phyloP scores from a whole-genome alignment of 2,329 filamentous ascomycete genomes.

The Thelonectria blattea region DNA sequence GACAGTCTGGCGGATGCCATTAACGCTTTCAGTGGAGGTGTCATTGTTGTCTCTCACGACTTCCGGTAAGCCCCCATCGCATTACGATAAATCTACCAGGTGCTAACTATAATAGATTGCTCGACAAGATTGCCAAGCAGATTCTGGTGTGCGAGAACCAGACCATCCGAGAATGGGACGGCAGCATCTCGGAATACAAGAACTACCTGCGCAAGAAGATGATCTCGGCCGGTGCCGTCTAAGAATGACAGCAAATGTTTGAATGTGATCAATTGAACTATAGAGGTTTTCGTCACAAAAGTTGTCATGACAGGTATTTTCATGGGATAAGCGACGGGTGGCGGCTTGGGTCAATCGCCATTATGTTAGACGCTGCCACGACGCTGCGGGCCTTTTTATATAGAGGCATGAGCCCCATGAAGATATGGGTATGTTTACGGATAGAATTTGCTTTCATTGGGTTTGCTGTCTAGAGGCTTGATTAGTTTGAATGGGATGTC shows the following conservation, averaged over 20 bases:
- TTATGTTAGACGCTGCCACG: constrained; percentile 38
- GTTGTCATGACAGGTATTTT: constrained; percentile 40
- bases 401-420: constrained; percentile 38
- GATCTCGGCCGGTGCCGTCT: constrained; percentile 85
- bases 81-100: background rate
- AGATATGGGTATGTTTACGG: constrained; percentile 41
- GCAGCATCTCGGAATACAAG: constrained; percentile 94
- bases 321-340: constrained; percentile 39
- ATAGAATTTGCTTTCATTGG: constrained; percentile 44
- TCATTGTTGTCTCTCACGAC: constrained; percentile 97
- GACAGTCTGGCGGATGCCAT: constrained; percentile 97
- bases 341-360: constrained; percentile 34
- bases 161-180: constrained; percentile 88
- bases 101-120: constrained; percentile 64
- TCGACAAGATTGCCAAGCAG: constrained; percentile 99
- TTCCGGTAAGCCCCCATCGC: constrained; percentile 75
- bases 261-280: constrained; percentile 38
- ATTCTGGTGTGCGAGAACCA: constrained; percentile 99
- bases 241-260: constrained; percentile 45
- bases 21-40: constrained; percentile 94
- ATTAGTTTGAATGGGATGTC: constrained; percentile 34
- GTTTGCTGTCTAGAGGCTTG: constrained; percentile 30
- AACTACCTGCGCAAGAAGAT: constrained; percentile 99
- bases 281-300: constrained; percentile 40
- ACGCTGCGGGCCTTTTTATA: constrained; percentile 39